Base-by-base conservation (phyloP, 2,329 filamentous ascomycete genomes). In the Ophiostoma quercus region DNA sequence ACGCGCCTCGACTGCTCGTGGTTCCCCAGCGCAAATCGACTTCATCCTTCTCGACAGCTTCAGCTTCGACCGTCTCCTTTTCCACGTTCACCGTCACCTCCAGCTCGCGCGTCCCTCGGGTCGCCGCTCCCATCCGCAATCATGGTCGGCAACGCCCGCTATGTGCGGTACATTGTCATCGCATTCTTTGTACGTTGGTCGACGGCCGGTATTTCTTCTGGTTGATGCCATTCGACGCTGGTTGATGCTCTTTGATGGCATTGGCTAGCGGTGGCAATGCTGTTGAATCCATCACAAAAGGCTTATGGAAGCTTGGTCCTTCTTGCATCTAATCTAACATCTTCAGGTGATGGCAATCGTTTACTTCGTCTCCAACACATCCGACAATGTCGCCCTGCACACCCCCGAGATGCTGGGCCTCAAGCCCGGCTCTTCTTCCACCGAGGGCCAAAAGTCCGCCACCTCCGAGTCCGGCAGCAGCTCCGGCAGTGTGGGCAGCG, bases 141-240 rank as follows among this genome's bases (percentile, higher is more conserved):
- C 69, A 86, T 85, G 80, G 86, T 88, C 71, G 88, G 88, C 78
- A 88, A 87, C 74, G 87, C 89, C 80, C 89, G 91, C 80, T 92
- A 92, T 77, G 81, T 89, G 84, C 87, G 88, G 84, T 90, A 89
- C 80, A 84, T 97, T 78, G 84, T 95, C 77, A 88, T 96, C 77
- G 91, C 92, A 71, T 85, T 93, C 77, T 90, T 96, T 77, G 94
- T 96, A 86, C 43, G 68, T 72, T 39, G 7, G 12, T 62, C 16
- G 19, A 47, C 43, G 16, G 5, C 43, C 19, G 43, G 19, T 47
- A 7, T 47, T 47, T 16, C 43, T 16, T 19, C 43, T n/a, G 43
- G 9, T 32, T 5, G 57, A 16, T 62, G 11, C 22, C 25, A 32
- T 25, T 34, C n/a, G 39, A 41, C 11, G 39, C 39, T 41, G 39